Conservation (phyloP, 2,329 filamentous ascomycete genomes). For the Venturia asperata region DNA sequence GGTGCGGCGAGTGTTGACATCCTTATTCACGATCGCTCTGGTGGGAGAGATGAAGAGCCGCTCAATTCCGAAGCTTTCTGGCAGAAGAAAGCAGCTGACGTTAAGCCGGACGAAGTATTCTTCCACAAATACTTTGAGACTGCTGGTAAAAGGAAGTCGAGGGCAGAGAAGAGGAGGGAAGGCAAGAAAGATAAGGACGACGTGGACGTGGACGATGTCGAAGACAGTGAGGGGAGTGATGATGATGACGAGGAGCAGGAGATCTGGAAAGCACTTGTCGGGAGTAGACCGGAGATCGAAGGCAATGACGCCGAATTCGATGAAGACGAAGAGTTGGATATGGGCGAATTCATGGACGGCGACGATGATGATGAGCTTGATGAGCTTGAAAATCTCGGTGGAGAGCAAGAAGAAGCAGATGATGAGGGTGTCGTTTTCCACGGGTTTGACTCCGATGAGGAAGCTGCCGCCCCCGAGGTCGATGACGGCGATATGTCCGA, state of each 20-base stretch:
- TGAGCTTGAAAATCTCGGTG: conserved; percentile 25
- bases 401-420: conserved; percentile 41
- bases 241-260: conserved; percentile 64
- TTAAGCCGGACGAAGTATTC: conserved; percentile 89
- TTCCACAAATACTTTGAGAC: conserved; percentile 94
- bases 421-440: conserved; percentile 42
- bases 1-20: conserved; percentile 54
- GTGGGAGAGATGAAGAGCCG: conserved; percentile 51
- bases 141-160: conserved; percentile 48
- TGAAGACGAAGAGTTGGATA: conserved; percentile 46
- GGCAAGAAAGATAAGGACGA: conserved; percentile 41
- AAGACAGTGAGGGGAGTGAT: conserved; percentile 25
- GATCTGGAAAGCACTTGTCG: conserved; percentile 86
- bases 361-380: conserved; percentile 44
- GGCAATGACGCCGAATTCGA: conserved; percentile 55
- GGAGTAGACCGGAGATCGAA: conserved; percentile 70
- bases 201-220: conserved; percentile 69
- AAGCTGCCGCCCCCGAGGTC: not conserved
- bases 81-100: conserved; percentile 76
- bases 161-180: conserved; percentile 38
- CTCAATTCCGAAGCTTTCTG: conserved; percentile 89
- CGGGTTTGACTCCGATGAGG: conserved; percentile 38
- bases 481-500: conserved; percentile 31
- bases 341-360: conserved; percentile 37
- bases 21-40: conserved; percentile 51